Conservation (phyloP, 768 basidiomycete species). For the Symmetrospora coprosmae region DNA sequence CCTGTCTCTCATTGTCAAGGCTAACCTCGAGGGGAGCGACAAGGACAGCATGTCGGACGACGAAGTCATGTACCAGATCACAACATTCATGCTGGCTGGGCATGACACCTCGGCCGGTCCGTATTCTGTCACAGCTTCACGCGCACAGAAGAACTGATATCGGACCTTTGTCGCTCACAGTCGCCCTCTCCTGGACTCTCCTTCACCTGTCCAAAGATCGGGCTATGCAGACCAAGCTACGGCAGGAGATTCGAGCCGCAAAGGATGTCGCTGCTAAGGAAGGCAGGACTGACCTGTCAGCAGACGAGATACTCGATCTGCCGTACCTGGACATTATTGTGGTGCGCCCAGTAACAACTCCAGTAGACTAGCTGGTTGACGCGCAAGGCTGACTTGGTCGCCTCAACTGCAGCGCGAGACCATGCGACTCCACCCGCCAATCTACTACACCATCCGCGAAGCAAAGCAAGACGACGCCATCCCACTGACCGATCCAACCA, state of each 20-base stretch:
- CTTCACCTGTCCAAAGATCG: background rate
- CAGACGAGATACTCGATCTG: background rate
- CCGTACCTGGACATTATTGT: slow-evolving; percentile 20
- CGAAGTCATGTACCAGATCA: slow-evolving; percentile 1
- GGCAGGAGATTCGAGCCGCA: slow-evolving; percentile 4
- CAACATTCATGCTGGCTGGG: slow-evolving; percentile 11
- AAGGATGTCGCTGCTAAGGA: background rate
- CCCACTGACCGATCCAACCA: background rate
- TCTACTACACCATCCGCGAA: background rate
- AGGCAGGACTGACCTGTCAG: background rate
- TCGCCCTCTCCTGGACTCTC: slow-evolving; percentile 14
- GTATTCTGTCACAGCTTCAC: background rate
- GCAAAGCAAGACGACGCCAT: background rate
- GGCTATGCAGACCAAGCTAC: background rate
- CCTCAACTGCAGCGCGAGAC: background rate
- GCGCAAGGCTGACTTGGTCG: too few relatives aligned
- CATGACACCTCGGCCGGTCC: slow-evolving; percentile 2
- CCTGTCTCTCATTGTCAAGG: slow-evolving; percentile 21
- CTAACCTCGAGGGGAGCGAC: background rate
- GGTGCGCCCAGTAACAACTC: too few relatives aligned
- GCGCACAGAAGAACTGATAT: background rate
- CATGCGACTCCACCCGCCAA: background rate
- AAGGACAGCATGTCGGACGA: slow-evolving; percentile 15
- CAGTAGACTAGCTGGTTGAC: too few relatives aligned
- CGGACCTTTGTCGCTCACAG: background rate